Evolutionary conservation across 2,329 filamentous ascomycete genomes (phyloP).

Genomic region (Hymenoscyphus albidus): DNA sequence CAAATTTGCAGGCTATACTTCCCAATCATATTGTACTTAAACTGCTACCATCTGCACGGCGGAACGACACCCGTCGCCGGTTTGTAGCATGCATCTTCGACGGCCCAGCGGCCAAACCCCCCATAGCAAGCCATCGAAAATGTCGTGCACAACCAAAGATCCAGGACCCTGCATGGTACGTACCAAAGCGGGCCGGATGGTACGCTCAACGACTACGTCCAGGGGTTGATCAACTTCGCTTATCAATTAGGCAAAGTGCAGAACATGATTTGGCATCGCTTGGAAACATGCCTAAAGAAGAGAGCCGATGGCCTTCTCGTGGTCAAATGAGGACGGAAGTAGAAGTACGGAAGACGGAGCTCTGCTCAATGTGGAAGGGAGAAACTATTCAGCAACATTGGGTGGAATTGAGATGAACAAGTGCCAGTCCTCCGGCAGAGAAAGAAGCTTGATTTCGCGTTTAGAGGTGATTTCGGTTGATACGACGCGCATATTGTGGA

Average conservation of each 20-base stretch:
- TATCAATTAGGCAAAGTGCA: conserved; percentile 3
- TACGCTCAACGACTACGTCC: background rate
- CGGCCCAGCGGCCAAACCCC: conserved; percentile 9
- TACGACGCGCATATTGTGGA: background rate
- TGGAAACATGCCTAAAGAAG: background rate
- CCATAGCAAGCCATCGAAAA: conserved; percentile 1
- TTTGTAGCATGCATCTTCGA: background rate
- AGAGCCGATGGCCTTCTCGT: background rate
- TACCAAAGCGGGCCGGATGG: background rate
- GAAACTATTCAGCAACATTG: background rate
- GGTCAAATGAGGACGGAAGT: background rate
- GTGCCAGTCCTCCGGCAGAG: background rate
- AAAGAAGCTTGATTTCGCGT: background rate
- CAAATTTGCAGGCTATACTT: conserved; percentile 1
- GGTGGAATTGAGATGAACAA: background rate
- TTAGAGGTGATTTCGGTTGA: background rate
- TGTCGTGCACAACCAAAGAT: background rate
- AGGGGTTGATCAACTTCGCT: background rate
- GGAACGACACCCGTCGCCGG: background rate
- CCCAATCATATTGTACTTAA: background rate
- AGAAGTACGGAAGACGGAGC: background rate
- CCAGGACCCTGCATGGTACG: background rate
- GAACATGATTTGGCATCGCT: background rate
- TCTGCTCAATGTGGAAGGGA: background rate
- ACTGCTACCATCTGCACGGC: background rate